Percentiles rank a stretch among this genome's conserved stretches.
Evolutionary conservation across 139 green algal genomes (phyloP).

Genomic region (Spirogloea muscicola): DNA sequence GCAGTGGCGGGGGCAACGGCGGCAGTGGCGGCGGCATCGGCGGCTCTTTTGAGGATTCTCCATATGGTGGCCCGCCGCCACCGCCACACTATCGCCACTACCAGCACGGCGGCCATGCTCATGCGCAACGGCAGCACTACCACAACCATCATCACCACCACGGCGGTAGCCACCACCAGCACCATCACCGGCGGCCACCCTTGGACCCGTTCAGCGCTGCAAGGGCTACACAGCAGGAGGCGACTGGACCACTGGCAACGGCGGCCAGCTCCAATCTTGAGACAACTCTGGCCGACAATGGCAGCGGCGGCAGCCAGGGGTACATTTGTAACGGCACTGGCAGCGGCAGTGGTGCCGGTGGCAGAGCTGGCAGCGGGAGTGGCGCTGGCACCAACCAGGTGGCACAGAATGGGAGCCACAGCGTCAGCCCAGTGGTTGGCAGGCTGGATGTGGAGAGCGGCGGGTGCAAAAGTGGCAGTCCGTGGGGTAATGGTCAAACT

Average conservation of each 20-base stretch:
- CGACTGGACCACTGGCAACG: too few relatives aligned
- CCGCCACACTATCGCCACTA: neutral
- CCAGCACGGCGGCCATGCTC: neutral
- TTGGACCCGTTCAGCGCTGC: too few relatives aligned
- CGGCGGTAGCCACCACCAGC: slow-evolving; percentile 21
- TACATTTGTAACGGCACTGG: neutral
- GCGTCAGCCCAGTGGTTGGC: too few relatives aligned
- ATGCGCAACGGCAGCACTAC: neutral
- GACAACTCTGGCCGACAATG: neutral
- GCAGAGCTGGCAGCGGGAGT: slow-evolving; percentile 12
- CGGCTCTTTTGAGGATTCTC: neutral
- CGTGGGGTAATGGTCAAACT: too few relatives aligned
- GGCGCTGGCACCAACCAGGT: slow-evolving; percentile 16
- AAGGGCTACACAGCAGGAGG: too few relatives aligned
- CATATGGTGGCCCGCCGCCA: neutral
- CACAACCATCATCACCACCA: neutral
- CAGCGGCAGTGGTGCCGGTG: slow-evolving; percentile 18
- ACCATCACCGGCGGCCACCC: slow-evolving; percentile 30
- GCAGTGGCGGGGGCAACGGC: neutral
- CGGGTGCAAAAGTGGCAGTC: too few relatives aligned
- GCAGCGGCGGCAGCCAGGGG: slow-evolving; percentile 12
- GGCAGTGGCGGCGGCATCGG: neutral
- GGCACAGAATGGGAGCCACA: neutral
- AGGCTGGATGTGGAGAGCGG: too few relatives aligned
- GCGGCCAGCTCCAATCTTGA: too few relatives aligned